Percentiles rank a stretch among this genome's conserved stretches.
These are phyloP conservation scores for Camelina hispida DNA, from an alignment of 345 rosid species.

Conservation along the genomic window DNA sequence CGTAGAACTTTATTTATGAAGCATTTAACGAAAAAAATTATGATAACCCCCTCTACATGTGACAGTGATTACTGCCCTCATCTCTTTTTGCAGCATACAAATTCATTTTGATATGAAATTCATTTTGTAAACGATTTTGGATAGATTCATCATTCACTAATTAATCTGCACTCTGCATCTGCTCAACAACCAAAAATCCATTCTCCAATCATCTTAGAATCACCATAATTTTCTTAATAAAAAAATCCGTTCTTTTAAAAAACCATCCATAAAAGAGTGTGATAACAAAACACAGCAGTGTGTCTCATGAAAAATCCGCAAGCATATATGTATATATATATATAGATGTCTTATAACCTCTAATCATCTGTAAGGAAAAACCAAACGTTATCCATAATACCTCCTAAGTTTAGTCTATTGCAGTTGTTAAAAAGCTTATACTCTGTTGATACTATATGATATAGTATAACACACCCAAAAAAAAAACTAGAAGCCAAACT, in stretches of 20 bases:
- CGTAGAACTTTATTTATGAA: no score
- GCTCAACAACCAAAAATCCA: neutral
- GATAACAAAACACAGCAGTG: constrained; percentile 8
- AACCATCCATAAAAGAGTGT: neutral
- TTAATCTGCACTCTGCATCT: neutral
- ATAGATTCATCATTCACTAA: neutral
- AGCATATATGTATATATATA: constrained; percentile 13
- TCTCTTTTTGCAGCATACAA: neutral
- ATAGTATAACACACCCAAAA: neutral
- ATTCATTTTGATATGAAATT: no score
- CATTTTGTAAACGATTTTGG: neutral
- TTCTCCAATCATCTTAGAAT: neutral
- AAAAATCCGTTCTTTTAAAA: neutral
- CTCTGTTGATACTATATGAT: constrained; percentile 25
- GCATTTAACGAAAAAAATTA: no score
- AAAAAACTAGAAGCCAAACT: constrained; percentile 15
- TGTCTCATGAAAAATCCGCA: constrained; percentile 12
- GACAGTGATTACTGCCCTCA: neutral
- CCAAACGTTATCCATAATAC: neutral
- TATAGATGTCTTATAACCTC: constrained; percentile 11
- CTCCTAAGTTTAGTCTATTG: constrained; percentile 21
- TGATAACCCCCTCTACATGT: neutral
- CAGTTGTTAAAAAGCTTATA: constrained; percentile 5
- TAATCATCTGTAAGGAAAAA: constrained; percentile 4
- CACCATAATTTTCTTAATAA: no score